Base-by-base conservation (phyloP, 2,329 filamentous ascomycete species). In the Fusarium sp. region DNA sequence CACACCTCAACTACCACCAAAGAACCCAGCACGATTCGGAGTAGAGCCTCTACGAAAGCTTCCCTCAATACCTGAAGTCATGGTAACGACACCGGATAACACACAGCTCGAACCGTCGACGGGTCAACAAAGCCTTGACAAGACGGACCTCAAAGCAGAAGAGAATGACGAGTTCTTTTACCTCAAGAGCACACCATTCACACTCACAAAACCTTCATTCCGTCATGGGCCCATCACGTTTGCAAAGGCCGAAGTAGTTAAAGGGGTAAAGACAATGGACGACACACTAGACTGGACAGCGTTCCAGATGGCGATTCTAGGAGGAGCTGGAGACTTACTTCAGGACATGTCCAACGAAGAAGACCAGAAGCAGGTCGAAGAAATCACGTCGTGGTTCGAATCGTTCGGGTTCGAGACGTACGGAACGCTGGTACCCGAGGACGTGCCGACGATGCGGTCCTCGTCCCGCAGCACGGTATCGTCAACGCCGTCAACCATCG, bases 301-400 rank as follows among this genome's bases (percentile, higher is more conserved):
- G 4, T 90, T 89, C 74, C 87, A 90, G 76, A 88, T 89, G 83
- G 87, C 88, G 14, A 88, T 89, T 54, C 78, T 86, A 0, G 87
- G 87, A 42, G 86, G 85, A 5, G 84, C 85, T 2, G 85, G 84
- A 29, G 85, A 87, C 68, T 80, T 85, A 46, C 79, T 82, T 56
- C 78, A 78, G 16, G 85, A 84, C 69, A 67, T 58, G 65, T 74
- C 58, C 80, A 84, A 18, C 42, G 80, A 81, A 5, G 84, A 85
- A 59, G 84, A 86, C 61, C 74, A 78, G 4, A 82, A 83, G 36
- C 73, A 79, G 55, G 74, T 74, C 4, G 77, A 80, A 23, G 84
- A 86, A 7, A 73, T 88, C 20, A 74, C 75, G 5, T 78, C 79
- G 2, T 89, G 86, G 86, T 87, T 85, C 69, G 78, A 80, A n/a